Conservation (phyloP, 1,139 yeast genomes). For the Sugiyamaella japonica region DNA sequence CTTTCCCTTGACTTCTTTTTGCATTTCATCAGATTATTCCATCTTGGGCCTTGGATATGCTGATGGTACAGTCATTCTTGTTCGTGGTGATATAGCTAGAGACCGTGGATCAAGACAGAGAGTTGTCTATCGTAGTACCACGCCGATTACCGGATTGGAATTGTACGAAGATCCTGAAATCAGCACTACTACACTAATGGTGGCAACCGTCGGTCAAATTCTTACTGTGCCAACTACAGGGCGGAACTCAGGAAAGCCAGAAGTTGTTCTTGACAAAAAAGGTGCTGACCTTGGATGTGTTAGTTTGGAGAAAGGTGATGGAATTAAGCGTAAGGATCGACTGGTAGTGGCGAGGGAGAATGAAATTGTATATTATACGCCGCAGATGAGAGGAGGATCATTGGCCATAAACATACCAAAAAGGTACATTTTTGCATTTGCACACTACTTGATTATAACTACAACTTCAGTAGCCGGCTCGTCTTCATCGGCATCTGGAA, state of each 20-base stretch:
- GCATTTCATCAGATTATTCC: slow-evolving; percentile 56
- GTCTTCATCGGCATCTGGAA: slow-evolving; percentile 21
- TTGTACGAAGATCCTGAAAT: slow-evolving; percentile 48
- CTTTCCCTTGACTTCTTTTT: slow-evolving; percentile 69
- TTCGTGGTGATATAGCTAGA: slow-evolving; percentile 82
- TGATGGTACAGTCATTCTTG: slow-evolving; percentile 78
- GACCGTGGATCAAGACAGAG: slow-evolving; percentile 93
- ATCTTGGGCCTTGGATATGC: slow-evolving; percentile 82
- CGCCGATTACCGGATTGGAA: slow-evolving; percentile 78
- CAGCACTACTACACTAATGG: slow-evolving; percentile 45
- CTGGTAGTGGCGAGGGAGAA: slow-evolving; percentile 58
- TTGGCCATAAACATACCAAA: slow-evolving; percentile 62
- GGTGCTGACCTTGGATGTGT: slow-evolving; percentile 79
- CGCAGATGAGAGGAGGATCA: slow-evolving; percentile 56
- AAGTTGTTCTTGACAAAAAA: slow-evolving; percentile 56
- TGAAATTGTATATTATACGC: slow-evolving; percentile 54
- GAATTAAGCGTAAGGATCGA: slow-evolving; percentile 33
- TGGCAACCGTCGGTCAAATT: slow-evolving; percentile 69
- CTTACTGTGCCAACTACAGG: slow-evolving; percentile 78
- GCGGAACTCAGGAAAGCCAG: slow-evolving; percentile 68
- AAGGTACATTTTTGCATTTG: slow-evolving; percentile 49
- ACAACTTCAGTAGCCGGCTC: slow-evolving; percentile 38
- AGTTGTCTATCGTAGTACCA: slow-evolving; percentile 63
- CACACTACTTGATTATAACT: slow-evolving; percentile 56
- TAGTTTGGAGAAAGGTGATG: slow-evolving; percentile 8